These are phyloP conservation scores for Polytrichum formosum DNA, from an alignment of 225 moss, liverwort and hornwort genomes.

Conservation along the genomic window DNA sequence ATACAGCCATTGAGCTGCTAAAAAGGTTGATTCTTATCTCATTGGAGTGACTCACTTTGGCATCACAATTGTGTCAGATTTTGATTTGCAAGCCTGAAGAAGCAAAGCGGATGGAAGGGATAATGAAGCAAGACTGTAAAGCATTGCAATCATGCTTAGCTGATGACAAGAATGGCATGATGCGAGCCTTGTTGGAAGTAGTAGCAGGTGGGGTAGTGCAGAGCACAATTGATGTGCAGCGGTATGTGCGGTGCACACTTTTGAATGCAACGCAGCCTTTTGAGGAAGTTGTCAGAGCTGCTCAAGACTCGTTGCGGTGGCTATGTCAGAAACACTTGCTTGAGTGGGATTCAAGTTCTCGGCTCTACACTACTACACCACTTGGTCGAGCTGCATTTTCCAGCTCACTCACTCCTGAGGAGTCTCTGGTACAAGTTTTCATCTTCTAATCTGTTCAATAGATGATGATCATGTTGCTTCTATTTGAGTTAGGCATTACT, in stretches of 20 bases:
- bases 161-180: slow-evolving; percentile 94
- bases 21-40: too few relatives aligned
- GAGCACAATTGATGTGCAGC: slow-evolving; percentile 84
- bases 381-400: slow-evolving; percentile 98
- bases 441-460: background rate
- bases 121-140: slow-evolving; percentile 72
- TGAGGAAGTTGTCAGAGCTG: slow-evolving; percentile 86
- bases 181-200: slow-evolving; percentile 94
- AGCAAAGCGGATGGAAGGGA: slow-evolving; percentile 72
- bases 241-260: slow-evolving; percentile 92
- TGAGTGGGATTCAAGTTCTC: slow-evolving; percentile 66
- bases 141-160: slow-evolving; percentile 87
- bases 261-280: slow-evolving; percentile 89
- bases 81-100: slow-evolving; percentile 95
- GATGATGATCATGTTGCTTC: too few relatives aligned
- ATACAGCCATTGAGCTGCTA: too few relatives aligned
- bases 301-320: slow-evolving; percentile 85
- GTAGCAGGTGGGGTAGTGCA: slow-evolving; percentile 96
- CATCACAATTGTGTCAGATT: slow-evolving; percentile 41
- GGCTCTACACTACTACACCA: slow-evolving; percentile 75
- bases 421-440: slow-evolving; percentile 64
- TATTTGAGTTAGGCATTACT: too few relatives aligned
- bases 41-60: background rate
- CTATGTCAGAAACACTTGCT: slow-evolving; percentile 81
- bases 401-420: slow-evolving; percentile 93